These are phyloP conservation scores for Trichoderma sp. DNA, from an alignment of 2,329 filamentous ascomycete genomes.

Conservation along the genomic window DNA sequence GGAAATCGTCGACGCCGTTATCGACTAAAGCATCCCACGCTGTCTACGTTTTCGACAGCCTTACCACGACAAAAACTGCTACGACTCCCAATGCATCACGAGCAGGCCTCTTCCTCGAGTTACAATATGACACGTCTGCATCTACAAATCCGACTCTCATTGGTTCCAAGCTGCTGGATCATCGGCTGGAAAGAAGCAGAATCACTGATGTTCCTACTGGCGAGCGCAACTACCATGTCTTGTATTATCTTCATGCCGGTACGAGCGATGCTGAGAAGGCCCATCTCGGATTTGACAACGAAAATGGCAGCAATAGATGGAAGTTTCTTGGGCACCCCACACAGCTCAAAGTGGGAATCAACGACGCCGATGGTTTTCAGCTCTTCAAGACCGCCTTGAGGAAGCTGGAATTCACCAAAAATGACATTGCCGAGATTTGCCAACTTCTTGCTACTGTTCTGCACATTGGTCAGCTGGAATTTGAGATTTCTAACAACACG, in stretches of 20 bases:
- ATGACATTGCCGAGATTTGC: conserved; percentile 95
- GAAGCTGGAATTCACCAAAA: conserved; percentile 90
- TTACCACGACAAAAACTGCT: conserved; percentile 95
- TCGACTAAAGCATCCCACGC: conserved; percentile 93
- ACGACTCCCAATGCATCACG: conserved; percentile 96
- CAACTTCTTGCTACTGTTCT: conserved; percentile 91
- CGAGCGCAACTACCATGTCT: conserved; percentile 92
- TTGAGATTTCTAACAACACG: conserved; percentile 79
- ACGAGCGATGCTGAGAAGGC: conserved; percentile 88
- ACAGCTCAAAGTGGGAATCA: conserved; percentile 95
- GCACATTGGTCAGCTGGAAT: conserved; percentile 97
- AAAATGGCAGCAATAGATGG: conserved; percentile 78
- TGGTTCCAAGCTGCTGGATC: conserved; percentile 91
- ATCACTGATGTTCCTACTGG: conserved; percentile 92
- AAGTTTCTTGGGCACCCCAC: conserved; percentile 95
- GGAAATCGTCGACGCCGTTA: conserved; percentile 88
- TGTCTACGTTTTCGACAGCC: conserved; percentile 91
- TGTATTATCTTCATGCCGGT: conserved; percentile 93
- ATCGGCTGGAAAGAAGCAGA: conserved; percentile 87
- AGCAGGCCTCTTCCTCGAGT: conserved; percentile 90
- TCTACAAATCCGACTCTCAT: conserved; percentile 84
- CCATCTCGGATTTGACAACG: conserved; percentile 69
- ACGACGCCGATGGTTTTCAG: conserved; percentile 93
- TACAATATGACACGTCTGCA: conserved; percentile 92
- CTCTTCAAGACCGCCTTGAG: conserved; percentile 95